Percentiles rank a stretch among this genome's conserved stretches.
Evolutionary conservation across 345 rosid genomes (phyloP).

Genomic region (Passiflora organensis): DNA sequence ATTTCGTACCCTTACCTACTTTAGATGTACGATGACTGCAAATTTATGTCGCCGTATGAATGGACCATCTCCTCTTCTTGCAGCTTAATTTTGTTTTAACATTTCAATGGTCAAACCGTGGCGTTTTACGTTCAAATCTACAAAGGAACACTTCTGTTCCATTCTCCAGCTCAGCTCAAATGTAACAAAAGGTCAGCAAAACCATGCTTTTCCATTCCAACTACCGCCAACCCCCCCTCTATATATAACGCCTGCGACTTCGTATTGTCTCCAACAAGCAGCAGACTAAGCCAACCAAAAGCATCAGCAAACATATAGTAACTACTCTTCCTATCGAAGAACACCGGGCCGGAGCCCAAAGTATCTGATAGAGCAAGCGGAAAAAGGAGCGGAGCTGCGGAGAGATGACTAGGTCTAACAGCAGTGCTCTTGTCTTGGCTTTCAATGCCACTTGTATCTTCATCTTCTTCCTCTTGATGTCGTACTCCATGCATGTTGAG

Average conservation of each 20-base stretch:
- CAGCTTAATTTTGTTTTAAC: neutral
- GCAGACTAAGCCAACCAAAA: too few species aligned
- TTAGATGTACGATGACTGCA: neutral
- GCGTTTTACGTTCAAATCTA: neutral
- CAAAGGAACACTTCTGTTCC: neutral
- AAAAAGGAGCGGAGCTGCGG: too few species aligned
- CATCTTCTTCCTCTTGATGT: constrained; percentile 24
- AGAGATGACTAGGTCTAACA: constrained; percentile 12
- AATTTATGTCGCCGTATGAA: neutral
- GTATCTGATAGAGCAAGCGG: too few species aligned
- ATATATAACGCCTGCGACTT: neutral
- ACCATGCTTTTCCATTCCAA: too few species aligned
- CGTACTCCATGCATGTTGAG: constrained; percentile 17
- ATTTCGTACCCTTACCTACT: neutral
- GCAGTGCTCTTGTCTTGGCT: constrained; percentile 8
- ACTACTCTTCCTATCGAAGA: too few species aligned
- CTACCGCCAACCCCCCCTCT: neutral
- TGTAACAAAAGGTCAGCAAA: neutral
- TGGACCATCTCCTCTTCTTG: neutral
- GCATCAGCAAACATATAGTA: too few species aligned
- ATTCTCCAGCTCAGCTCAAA: neutral
- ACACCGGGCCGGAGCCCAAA: too few species aligned
- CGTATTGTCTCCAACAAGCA: neutral
- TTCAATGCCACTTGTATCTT: constrained; percentile 16
- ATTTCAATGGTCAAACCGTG: constrained; percentile 10